phyloP scores from a whole-genome alignment of 2,329 filamentous ascomycete genomes.

The Fusarium sambucinum region DNA sequence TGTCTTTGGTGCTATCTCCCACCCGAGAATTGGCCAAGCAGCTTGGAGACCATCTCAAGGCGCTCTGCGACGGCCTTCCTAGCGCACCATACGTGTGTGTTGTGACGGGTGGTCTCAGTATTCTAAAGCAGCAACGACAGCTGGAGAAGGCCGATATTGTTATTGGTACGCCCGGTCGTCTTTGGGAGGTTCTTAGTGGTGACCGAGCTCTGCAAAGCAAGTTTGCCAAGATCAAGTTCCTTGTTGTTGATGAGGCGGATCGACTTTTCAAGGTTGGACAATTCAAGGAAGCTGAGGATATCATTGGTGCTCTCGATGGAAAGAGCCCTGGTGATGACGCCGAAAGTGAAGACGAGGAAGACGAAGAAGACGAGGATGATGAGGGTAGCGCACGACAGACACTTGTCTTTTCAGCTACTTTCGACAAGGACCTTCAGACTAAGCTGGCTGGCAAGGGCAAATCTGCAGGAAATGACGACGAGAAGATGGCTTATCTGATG shows the following conservation, averaged over 20 bases:
- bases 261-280: constrained; percentile 90
- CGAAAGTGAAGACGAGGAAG: constrained; percentile 63
- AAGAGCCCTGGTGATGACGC: constrained; percentile 71
- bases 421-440: constrained; percentile 90
- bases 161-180: constrained; percentile 89
- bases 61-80: constrained; percentile 73
- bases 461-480: constrained; percentile 69
- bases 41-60: constrained; percentile 82
- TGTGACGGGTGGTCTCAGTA: constrained; percentile 89
- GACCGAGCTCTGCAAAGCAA: constrained; percentile 76
- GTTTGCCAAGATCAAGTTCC: constrained; percentile 80
- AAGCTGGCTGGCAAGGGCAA: constrained; percentile 85
- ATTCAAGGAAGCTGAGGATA: constrained; percentile 93
- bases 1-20: constrained; percentile 87
- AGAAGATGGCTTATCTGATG: constrained; percentile 93
- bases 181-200: constrained; percentile 93
- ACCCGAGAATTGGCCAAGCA: constrained; percentile 96
- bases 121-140: constrained; percentile 94
- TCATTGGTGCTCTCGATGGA: constrained; percentile 82
- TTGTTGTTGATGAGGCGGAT: constrained; percentile 96
- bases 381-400: constrained; percentile 73
- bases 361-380: constrained; percentile 59
- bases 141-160: constrained; percentile 88
- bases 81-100: constrained; percentile 81
- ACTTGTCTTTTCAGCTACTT: constrained; percentile 95